Conservation (phyloP, 805 yeast genomes). For the Metschnikowia bowlesiae region DNA sequence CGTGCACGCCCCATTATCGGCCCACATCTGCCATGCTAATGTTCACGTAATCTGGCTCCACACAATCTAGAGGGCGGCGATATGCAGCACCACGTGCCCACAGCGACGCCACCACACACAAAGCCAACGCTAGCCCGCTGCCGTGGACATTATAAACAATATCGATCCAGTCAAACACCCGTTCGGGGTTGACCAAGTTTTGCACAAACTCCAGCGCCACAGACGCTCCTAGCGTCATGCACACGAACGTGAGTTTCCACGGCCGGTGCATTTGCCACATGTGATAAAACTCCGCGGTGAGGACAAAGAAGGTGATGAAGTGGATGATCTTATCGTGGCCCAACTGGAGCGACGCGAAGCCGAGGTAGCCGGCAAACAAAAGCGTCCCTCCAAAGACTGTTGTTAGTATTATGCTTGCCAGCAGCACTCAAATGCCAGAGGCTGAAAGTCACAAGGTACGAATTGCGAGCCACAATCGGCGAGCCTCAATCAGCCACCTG, state of each 20-base stretch:
- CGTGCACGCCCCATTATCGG: neutral
- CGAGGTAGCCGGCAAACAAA: constrained; percentile 40
- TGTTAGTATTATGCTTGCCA: neutral
- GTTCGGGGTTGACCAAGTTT: constrained; percentile 37
- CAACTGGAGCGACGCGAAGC: constrained; percentile 46
- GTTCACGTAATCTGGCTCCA: constrained; percentile 17
- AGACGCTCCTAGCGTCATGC: constrained; percentile 47
- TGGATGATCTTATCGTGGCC: constrained; percentile 51
- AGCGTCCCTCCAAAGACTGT: constrained; percentile 27
- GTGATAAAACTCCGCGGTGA: constrained; percentile 48
- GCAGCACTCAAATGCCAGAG: no score
- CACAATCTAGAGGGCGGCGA: neutral
- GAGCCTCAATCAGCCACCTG: no score
- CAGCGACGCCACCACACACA: constrained; percentile 7
- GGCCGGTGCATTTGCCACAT: constrained; percentile 31
- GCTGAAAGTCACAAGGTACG: no score
- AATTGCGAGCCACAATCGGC: no score
- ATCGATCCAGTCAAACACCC: constrained; percentile 49
- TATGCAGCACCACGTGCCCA: neutral
- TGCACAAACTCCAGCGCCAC: constrained; percentile 51
- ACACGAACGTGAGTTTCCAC: constrained; percentile 24
- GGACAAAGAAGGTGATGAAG: constrained; percentile 40
- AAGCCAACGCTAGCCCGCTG: constrained; percentile 24
- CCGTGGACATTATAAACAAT: constrained; percentile 36
- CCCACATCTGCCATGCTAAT: constrained; percentile 19